Conservation (phyloP, 495 filamentous ascomycete genomes). For the Penicillium subrubescens region DNA sequence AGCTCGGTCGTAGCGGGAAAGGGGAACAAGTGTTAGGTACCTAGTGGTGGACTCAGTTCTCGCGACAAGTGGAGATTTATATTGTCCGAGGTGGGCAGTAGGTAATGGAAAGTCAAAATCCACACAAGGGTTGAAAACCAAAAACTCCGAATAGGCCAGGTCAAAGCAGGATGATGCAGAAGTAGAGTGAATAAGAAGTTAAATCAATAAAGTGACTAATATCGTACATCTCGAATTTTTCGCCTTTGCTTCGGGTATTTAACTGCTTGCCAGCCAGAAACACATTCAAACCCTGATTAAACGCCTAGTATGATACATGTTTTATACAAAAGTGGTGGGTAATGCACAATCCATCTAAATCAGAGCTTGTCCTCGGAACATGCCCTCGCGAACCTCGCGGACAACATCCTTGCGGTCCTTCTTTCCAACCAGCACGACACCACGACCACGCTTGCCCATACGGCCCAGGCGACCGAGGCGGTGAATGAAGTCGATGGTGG, state of each 20-base stretch:
- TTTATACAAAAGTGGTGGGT: slow-evolving; percentile 29
- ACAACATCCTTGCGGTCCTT: slow-evolving; percentile 88
- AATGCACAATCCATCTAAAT: slow-evolving; percentile 53
- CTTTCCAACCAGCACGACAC: slow-evolving; percentile 86
- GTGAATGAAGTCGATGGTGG: slow-evolving; percentile 96
- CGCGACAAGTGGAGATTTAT: neutral
- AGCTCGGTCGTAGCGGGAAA: neutral
- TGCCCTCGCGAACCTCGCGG: slow-evolving; percentile 87
- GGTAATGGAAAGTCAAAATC: neutral
- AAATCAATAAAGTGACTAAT: neutral
- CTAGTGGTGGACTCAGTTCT: too few relatives aligned
- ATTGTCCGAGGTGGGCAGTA: too few relatives aligned
- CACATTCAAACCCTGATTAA: slow-evolving; percentile 13
- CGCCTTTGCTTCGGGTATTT: slow-evolving; percentile 1
- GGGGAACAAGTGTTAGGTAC: neutral
- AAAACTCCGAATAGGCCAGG: neutral
- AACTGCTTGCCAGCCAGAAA: slow-evolving; percentile 16
- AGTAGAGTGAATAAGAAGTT: neutral
- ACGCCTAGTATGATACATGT: slow-evolving; percentile 31
- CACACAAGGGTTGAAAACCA: neutral
- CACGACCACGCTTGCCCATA: slow-evolving; percentile 89
- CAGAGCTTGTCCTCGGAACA: slow-evolving; percentile 88
- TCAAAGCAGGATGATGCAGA: neutral
- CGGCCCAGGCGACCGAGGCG: slow-evolving; percentile 86
- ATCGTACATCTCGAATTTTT: neutral